Base-by-base conservation (phyloP, 2,329 filamentous ascomycete genomes). In the Hypoxylon sp. region DNA sequence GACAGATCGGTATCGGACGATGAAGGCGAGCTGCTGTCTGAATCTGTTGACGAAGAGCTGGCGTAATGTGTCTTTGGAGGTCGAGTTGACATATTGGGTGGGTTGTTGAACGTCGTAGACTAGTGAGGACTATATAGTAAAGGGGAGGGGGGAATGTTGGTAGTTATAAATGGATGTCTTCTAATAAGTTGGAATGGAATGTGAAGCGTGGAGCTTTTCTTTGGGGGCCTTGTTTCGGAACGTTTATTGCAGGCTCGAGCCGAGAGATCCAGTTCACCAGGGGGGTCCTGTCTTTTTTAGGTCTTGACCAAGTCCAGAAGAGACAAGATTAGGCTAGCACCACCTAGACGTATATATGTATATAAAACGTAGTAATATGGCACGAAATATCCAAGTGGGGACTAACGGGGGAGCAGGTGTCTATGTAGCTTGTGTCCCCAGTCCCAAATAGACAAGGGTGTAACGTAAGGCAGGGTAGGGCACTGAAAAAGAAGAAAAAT, bases 1-100 rank as follows among this genome's bases (percentile, higher is more conserved):
- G 83, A 82, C 51, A 79, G 69, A 65, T 82, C 81, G 41, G 82
- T 83, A 73, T 82, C 82, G 67, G 81, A 79, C 6, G 80, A 80
- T 13, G 81, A 82, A 14, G 73, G 72, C 21, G 75, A 76, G 46
- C 67, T 71, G 50, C 69, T 73, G 21, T 72, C 58, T 46, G 72
- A 63, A 6, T 66, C 68, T 56, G 65, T 60, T 14, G 73, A 75
- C 3, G 81, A 81, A 6, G 78, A 75, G 76, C 79, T 80, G 63
- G 75, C 74, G 75, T 79, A 82, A 67, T 80, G 77, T 21, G 75
- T 75, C 69, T 78, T 76, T 56, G 76, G 64, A 51, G 80, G 79
- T 64, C 80, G 75, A 59, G 76, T 69, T 69, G 77, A 68, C 75
- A 77, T 77, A 50, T 52, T 73, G 72, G 32, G 55, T 43, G 36